Conservation (phyloP, 441 rosid genomes). For the Biscutella laevigata region DNA sequence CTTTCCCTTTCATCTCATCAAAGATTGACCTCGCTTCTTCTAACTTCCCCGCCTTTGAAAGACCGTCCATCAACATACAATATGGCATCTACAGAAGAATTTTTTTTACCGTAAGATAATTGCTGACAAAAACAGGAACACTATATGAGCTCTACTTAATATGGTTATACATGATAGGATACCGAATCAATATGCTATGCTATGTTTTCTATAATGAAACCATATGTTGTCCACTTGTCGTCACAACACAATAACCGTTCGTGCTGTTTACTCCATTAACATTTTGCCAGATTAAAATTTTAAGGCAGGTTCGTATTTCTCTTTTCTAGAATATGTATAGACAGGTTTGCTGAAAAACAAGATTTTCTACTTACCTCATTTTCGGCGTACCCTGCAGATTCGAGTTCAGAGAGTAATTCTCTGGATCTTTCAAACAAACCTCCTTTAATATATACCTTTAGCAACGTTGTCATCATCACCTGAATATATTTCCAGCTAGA, state of each 20-base stretch:
- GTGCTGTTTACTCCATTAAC: neutral
- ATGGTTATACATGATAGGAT: neutral
- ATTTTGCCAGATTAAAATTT: neutral
- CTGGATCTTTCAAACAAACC: conserved; percentile 83
- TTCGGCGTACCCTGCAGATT: conserved; percentile 57
- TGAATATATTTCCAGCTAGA: conserved; percentile 30
- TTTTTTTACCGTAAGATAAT: neutral
- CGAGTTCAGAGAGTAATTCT: conserved; percentile 55
- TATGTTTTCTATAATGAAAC: neutral
- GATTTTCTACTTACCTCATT: conserved; percentile 50
- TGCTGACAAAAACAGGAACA: neutral
- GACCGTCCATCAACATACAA: conserved; percentile 82
- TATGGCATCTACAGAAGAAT: conserved; percentile 64
- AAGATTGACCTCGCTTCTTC: conserved; percentile 66
- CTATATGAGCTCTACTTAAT: neutral
- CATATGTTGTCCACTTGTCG: neutral
- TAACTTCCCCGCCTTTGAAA: conserved; percentile 62
- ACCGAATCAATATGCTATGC: conserved; percentile 1
- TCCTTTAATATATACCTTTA: conserved; percentile 82
- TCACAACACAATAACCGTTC: neutral
- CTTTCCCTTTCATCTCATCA: conserved; percentile 45
- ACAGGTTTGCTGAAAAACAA: conserved; percentile 7
- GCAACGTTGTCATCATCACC: conserved; percentile 80
- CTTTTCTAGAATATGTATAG: neutral
- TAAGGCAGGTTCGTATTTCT: neutral